These are phyloP conservation scores for Rhodotorula toruloides DNA, from an alignment of 768 basidiomycete species.

Conservation along the genomic window DNA sequence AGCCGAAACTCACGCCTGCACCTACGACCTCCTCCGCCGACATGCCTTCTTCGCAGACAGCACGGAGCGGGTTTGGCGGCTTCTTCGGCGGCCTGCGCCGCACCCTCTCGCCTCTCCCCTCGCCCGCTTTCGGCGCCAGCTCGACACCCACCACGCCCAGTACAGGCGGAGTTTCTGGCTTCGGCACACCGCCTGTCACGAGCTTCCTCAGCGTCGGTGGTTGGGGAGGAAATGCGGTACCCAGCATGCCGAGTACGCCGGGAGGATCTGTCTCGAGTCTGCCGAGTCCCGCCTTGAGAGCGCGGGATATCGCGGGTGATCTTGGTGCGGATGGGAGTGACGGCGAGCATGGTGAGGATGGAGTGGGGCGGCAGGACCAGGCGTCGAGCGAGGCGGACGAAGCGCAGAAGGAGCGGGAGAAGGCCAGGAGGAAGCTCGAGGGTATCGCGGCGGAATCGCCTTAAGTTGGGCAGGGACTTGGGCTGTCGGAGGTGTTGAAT, in stretches of 20 bases:
- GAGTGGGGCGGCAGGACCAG: no score
- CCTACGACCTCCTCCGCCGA: not conserved
- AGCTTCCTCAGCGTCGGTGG: conserved; percentile 6
- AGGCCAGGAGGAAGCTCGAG: not conserved
- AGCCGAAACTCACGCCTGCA: not conserved
- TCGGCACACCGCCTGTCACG: not conserved
- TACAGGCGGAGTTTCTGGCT: not conserved
- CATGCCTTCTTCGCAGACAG: no score
- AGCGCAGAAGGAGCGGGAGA: not conserved
- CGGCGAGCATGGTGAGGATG: not conserved
- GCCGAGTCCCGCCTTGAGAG: not conserved
- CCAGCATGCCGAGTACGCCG: not conserved
- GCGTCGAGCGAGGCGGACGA: not conserved
- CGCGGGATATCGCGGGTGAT: not conserved
- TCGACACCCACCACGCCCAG: not conserved
- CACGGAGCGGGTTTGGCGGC: conserved; percentile 3
- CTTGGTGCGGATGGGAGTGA: not conserved
- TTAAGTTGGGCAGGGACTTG: no score
- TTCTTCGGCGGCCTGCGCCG: conserved; percentile 8
- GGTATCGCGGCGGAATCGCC: not conserved
- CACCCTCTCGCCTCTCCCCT: not conserved
- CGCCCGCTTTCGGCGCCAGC: not conserved
- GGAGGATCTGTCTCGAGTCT: not conserved
- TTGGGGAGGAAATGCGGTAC: not conserved
- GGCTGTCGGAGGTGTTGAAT: no score